Conservation (phyloP, 306 rosid species). For the Begonia masoniana region DNA sequence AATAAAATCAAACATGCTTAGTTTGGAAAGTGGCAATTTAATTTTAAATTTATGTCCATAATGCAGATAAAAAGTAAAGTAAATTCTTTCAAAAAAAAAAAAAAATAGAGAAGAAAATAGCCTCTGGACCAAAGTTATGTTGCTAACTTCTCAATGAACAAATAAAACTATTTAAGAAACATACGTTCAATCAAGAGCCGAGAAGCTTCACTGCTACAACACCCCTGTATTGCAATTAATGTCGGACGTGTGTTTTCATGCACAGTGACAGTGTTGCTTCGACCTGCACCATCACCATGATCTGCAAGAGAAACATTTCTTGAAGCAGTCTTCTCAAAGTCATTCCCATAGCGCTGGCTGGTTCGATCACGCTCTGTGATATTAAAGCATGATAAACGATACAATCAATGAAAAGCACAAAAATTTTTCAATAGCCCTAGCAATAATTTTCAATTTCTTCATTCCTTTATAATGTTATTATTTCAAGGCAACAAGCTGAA, state of each 20-base stretch:
- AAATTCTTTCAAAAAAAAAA: too few relatives aligned
- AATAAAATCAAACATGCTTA: too few relatives aligned
- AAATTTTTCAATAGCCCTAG: too few relatives aligned
- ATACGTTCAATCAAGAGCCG: slow-evolving; percentile 49
- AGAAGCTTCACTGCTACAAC: slow-evolving; percentile 43
- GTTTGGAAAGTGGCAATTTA: too few relatives aligned
- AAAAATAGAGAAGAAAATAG: too few relatives aligned
- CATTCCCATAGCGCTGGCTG: slow-evolving; percentile 24
- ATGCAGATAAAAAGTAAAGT: too few relatives aligned
- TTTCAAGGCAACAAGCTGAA: too few relatives aligned
- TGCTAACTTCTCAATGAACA: not conserved
- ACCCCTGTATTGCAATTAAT: slow-evolving; percentile 42
- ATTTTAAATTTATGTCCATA: too few relatives aligned
- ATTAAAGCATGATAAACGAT: too few relatives aligned
- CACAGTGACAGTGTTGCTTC: slow-evolving; percentile 23
- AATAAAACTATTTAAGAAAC: slow-evolving; percentile 10
- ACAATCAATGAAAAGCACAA: too few relatives aligned
- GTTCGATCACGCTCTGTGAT: slow-evolving; percentile 27
- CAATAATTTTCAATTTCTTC: too few relatives aligned
- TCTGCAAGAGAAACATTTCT: slow-evolving; percentile 30
- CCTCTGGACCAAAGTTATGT: not conserved
- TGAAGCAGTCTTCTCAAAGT: slow-evolving; percentile 41
- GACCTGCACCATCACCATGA: slow-evolving; percentile 32
- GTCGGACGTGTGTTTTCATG: slow-evolving; percentile 31
- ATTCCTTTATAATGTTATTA: too few relatives aligned